Evolutionary conservation across 257 asterid species (phyloP).

Genomic region (Craterostigma plantagineum): DNA sequence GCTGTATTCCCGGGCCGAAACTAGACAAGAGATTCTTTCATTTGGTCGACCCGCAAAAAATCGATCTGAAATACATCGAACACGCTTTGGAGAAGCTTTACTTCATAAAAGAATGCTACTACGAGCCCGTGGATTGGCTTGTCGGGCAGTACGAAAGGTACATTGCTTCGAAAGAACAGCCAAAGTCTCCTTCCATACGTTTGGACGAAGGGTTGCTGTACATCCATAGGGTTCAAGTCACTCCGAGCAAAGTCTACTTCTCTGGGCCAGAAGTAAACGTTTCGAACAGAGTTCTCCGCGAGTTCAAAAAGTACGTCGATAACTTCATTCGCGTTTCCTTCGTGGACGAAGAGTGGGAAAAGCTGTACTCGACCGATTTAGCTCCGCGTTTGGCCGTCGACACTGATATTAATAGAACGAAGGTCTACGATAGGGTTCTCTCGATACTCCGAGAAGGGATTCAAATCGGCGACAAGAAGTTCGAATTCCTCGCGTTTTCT

Average conservation of each 20-base stretch:
- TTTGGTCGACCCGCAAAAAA: slow-evolving; percentile 27
- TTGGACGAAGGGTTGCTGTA: slow-evolving; percentile 67
- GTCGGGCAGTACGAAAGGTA: slow-evolving; percentile 28
- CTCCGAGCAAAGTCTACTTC: slow-evolving; percentile 74
- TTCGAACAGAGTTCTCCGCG: slow-evolving; percentile 74
- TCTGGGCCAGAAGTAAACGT: slow-evolving; percentile 65
- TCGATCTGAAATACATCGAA: slow-evolving; percentile 26
- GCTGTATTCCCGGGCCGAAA: slow-evolving; percentile 66
- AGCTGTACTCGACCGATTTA: slow-evolving; percentile 46
- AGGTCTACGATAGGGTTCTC: slow-evolving; percentile 45
- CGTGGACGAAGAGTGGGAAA: slow-evolving; percentile 79
- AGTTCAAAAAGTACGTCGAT: slow-evolving; percentile 26
- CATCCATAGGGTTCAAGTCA: slow-evolving; percentile 68
- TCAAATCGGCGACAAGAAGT: slow-evolving; percentile 46
- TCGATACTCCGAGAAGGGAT: slow-evolving; percentile 50
- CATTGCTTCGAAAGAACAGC: slow-evolving; percentile 16
- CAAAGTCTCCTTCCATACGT: slow-evolving; percentile 40
- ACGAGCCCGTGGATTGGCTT: slow-evolving; percentile 64
- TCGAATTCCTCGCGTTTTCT: slow-evolving; percentile 85
- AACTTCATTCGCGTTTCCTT: slow-evolving; percentile 84
- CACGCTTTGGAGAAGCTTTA: slow-evolving; percentile 50
- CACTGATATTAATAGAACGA: slow-evolving; percentile 30
- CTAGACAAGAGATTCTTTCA: slow-evolving; percentile 30
- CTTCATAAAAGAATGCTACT: slow-evolving; percentile 60
- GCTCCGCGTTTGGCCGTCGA: slow-evolving; percentile 20